Percentiles rank a stretch among this genome's conserved stretches.
Conservation (phyloP, 129 eudicot species). For the Scalesia atractyloides region DNA sequence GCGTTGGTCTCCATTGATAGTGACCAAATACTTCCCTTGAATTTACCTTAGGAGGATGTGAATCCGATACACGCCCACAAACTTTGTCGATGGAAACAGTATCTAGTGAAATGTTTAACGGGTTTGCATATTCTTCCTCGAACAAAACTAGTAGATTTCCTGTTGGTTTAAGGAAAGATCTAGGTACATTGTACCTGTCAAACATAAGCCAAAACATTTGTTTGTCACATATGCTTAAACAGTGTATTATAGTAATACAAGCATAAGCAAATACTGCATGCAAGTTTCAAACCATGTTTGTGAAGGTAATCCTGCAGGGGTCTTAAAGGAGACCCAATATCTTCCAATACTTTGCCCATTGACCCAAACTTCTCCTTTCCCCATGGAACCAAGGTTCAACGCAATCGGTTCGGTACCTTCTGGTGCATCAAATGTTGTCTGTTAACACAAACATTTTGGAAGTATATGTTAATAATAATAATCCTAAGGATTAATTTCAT, state of each 20-base stretch:
- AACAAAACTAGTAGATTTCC: slow-evolving; percentile 66
- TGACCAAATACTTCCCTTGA: slow-evolving; percentile 31
- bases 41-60: slow-evolving; percentile 31
- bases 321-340: slow-evolving; percentile 79
- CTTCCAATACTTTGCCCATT: slow-evolving; percentile 93
- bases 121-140: slow-evolving; percentile 73
- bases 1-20: slow-evolving; percentile 32
- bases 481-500: no score
- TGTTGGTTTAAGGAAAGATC: slow-evolving; percentile 65
- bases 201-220: slow-evolving; percentile 16
- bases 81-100: slow-evolving; percentile 51
- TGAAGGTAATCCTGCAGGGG: slow-evolving; percentile 57
- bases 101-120: slow-evolving; percentile 61
- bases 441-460: background rate
- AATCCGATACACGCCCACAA: slow-evolving; percentile 47
- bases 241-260: background rate
- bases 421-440: slow-evolving; percentile 77
- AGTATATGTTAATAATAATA: no score
- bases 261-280: background rate
- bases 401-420: slow-evolving; percentile 59
- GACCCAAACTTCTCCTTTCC: slow-evolving; percentile 92
- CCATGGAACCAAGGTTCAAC: slow-evolving; percentile 81
- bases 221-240: background rate
- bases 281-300: slow-evolving; percentile 55
- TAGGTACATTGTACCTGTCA: slow-evolving; percentile 73